A percentile compares a stretch with the other conserved stretches of the same genome.
Evolutionary conservation across 805 yeast genomes (phyloP).

Genomic region (Ogataea polymorpha): DNA sequence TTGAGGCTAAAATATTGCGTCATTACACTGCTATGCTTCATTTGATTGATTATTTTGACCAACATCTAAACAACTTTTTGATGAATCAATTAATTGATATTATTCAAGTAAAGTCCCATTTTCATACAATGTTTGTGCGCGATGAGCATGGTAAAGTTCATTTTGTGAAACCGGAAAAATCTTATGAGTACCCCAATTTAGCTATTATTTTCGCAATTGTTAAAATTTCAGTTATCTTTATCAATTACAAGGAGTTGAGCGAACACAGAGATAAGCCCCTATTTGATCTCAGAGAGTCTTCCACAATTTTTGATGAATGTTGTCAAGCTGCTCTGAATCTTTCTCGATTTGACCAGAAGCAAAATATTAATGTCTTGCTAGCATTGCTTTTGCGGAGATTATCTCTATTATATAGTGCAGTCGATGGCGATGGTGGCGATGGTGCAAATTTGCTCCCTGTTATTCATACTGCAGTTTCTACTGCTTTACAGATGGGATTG

Average conservation of each 20-base stretch:
- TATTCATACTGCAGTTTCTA: constrained; percentile 8
- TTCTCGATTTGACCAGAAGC: constrained; percentile 15
- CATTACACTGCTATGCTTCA: constrained; percentile 23
- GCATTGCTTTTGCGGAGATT: constrained; percentile 13
- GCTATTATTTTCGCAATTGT: constrained; percentile 18
- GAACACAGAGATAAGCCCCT: background rate
- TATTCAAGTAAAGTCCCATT: constrained; percentile 3
- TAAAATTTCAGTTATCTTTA: constrained; percentile 9
- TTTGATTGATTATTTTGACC: constrained; percentile 18
- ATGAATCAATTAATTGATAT: constrained; percentile 15
- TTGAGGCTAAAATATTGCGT: constrained; percentile 11
- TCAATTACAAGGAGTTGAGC: background rate
- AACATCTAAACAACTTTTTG: constrained; percentile 14
- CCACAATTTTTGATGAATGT: constrained; percentile 1
- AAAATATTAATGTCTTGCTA: constrained; percentile 15
- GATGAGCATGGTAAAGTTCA: constrained; percentile 5
- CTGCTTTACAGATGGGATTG: constrained; percentile 22
- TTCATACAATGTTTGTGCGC: constrained; percentile 12
- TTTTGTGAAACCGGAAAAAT: constrained; percentile 10
- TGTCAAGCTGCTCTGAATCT: constrained; percentile 9
- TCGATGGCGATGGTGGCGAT: constrained; percentile 19
- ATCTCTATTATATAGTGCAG: constrained; percentile 4
- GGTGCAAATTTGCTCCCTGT: constrained; percentile 14
- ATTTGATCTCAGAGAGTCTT: constrained; percentile 4
- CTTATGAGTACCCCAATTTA: constrained; percentile 13